Base-by-base conservation (phyloP, 2,329 filamentous ascomycete species). In the Colletotrichum lupini region DNA sequence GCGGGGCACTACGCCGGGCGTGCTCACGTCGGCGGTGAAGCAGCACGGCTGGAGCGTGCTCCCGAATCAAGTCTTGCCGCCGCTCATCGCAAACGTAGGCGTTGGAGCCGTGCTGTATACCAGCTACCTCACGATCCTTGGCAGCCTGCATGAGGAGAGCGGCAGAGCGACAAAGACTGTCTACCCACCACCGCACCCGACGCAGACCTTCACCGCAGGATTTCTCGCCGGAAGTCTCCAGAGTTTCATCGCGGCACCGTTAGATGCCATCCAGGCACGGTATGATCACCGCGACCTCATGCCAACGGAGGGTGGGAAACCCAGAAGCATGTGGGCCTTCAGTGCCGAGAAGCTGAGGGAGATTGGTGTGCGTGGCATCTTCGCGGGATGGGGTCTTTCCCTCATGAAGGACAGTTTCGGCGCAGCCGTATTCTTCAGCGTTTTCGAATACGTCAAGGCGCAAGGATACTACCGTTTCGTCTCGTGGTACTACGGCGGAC, bases 51-150 rank as follows among this genome's bases (percentile, higher is more conserved):
- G 93, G 93, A 83, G 87, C 24, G 91, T 95, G 67, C 87, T 95
- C 12, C 93, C 92, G 0, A 91, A 94, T 74, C 92, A 95, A 83
- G 90, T 95, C n/a, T 82, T 95, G 24, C 93, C 93, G 55, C 93
- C 93, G 16, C 84, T 95, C 55, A 83, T 94, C 22, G 93, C 93
- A 42, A 95, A 95, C 76, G 89, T 94, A 1, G 90, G 89, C 49
- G 92, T 95, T 62, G 93, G 93, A 3, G 92, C 92, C 1, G 89
- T 95, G 3, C 83, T 95, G 19, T 95, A 95, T 81, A 94, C 93
- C 1, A 90, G 89, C 76, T 95, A 95, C 78, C 87, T 95, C 22
- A 92, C 94, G 74, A 90, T 91, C 52, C 86, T 95, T 2, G 92
- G 89, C 19, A 82, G 79, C 1, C 85, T 95, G 3, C 92, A 95